Percentiles rank a stretch among this genome's conserved stretches.
Evolutionary conservation across 345 rosid genomes (phyloP).

Genomic region (Acer campestre): DNA sequence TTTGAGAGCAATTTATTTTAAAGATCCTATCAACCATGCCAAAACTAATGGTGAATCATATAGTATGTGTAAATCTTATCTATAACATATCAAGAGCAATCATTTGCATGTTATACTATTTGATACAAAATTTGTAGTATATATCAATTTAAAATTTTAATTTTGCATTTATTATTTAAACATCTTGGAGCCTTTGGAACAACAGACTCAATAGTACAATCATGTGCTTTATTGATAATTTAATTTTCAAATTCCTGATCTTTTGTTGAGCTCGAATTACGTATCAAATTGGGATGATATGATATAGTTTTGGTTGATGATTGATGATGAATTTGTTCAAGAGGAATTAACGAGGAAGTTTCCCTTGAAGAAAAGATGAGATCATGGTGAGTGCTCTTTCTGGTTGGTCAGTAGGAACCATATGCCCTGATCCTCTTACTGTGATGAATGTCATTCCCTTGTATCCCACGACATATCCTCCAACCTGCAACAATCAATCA

Average conservation of each 20-base stretch:
- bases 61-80: no score
- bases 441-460: slow-evolving; percentile 38
- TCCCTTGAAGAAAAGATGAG: slow-evolving; percentile 46
- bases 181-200: not conserved
- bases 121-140: no score
- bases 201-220: not conserved
- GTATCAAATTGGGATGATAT: not conserved
- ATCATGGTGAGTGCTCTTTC: slow-evolving; percentile 41
- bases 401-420: slow-evolving; percentile 55
- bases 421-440: slow-evolving; percentile 51
- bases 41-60: no score
- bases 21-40: no score
- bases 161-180: no score
- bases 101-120: no score
- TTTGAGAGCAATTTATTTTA: no score
- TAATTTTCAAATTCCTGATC: not conserved
- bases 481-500: slow-evolving; percentile 35
- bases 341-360: slow-evolving; percentile 27
- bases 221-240: not conserved
- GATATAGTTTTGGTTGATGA: not conserved
- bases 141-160: no score
- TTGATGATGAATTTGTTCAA: not conserved
- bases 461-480: slow-evolving; percentile 49
- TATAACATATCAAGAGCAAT: no score
- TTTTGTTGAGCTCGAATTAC: no score